Conservation (phyloP, 2,329 filamentous ascomycete genomes). For the Parasarocladium wereldwijsianum region DNA sequence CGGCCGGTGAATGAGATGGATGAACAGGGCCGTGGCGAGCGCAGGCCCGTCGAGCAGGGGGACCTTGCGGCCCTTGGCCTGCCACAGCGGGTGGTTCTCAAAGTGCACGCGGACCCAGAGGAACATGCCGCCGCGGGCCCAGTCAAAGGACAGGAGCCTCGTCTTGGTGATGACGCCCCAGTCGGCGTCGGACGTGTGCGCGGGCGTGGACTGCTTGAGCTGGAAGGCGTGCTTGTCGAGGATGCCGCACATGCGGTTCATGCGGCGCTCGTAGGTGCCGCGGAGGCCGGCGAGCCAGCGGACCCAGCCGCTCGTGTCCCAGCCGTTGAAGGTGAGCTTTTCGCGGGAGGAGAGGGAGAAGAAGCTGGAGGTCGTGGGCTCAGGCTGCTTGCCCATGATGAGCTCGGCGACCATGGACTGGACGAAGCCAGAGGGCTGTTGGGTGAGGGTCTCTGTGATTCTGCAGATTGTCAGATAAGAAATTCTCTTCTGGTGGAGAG, state of each 20-base stretch:
- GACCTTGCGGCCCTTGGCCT: slow-evolving; percentile 14
- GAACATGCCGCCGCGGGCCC: slow-evolving; percentile 86
- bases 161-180: slow-evolving; percentile 67
- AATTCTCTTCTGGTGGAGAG: too few species aligned
- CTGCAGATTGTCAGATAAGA: too few species aligned
- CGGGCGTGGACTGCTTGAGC: slow-evolving; percentile 45
- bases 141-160: slow-evolving; percentile 59
- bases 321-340: slow-evolving; percentile 38
- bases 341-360: slow-evolving; percentile 30
- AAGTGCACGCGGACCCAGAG: slow-evolving; percentile 67
- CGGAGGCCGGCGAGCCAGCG: slow-evolving; percentile 79
- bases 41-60: slow-evolving; percentile 35
- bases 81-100: slow-evolving; percentile 55
- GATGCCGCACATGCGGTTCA: slow-evolving; percentile 62
- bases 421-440: slow-evolving; percentile 80
- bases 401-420: slow-evolving; percentile 69
- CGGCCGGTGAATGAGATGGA: slow-evolving; percentile 54
- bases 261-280: slow-evolving; percentile 70
- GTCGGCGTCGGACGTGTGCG: slow-evolving; percentile 31
- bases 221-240: slow-evolving; percentile 55
- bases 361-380: slow-evolving; percentile 25
- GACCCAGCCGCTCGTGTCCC: slow-evolving; percentile 77
- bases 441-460: slow-evolving; percentile 64
- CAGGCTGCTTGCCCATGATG: slow-evolving; percentile 51
- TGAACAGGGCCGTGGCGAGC: slow-evolving; percentile 53